Conservation (phyloP, 202 grass and related monocot genomes). For the Elaeis oleifera region DNA sequence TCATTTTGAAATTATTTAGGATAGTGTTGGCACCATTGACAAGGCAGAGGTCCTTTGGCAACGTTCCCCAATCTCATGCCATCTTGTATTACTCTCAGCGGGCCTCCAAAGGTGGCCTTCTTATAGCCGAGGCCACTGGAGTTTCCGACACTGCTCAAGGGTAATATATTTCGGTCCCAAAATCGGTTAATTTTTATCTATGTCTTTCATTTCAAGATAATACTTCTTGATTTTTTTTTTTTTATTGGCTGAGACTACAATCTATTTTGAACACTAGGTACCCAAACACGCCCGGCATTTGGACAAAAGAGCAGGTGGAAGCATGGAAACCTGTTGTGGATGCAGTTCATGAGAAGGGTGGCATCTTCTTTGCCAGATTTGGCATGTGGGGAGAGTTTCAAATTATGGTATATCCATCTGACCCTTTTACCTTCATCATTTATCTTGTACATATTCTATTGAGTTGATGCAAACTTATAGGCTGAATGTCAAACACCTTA, state of each 20-base stretch:
- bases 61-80: conserved; percentile 57
- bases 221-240: too few relatives aligned
- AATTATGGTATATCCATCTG: conserved; percentile 31
- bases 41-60: conserved; percentile 50
- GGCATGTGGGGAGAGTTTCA: conserved; percentile 59
- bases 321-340: conserved; percentile 16
- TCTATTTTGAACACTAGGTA: background rate
- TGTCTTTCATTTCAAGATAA: too few relatives aligned
- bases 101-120: conserved; percentile 45
- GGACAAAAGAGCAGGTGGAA: conserved; percentile 28
- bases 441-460: too few relatives aligned
- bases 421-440: too few relatives aligned
- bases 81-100: conserved; percentile 63
- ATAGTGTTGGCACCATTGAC: conserved; percentile 68
- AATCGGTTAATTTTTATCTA: too few relatives aligned
- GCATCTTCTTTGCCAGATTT: conserved; percentile 65
- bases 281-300: conserved; percentile 23
- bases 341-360: conserved; percentile 51
- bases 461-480: too few relatives aligned
- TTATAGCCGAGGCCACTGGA: conserved; percentile 24
- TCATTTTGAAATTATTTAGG: conserved; percentile 14
- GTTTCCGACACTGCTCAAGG: conserved; percentile 57
- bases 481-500: too few relatives aligned
- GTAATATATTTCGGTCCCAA: conserved; percentile 16
- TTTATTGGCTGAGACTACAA: too few relatives aligned